Percentiles rank a stretch among this genome's conserved stretches.
phyloP scores from a whole-genome alignment of 2,329 filamentous ascomycete genomes.

The Exophiala sp. region DNA sequence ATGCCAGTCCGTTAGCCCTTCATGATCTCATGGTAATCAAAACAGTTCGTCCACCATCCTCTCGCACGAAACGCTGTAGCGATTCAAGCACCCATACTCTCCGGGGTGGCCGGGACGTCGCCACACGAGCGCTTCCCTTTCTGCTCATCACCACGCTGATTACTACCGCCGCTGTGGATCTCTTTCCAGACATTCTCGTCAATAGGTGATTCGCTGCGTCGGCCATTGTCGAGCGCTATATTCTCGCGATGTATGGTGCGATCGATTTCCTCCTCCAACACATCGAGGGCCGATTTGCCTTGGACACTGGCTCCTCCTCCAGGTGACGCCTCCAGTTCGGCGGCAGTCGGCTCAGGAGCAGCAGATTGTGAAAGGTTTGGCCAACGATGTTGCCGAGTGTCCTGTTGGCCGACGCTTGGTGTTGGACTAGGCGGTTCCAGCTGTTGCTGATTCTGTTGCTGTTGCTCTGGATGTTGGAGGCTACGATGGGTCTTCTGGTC shows the following conservation, averaged over 20 bases:
- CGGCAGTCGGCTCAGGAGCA: neutral
- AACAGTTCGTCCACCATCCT: too few species aligned
- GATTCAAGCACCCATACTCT: slow-evolving; percentile 11
- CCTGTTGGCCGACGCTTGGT: slow-evolving; percentile 9
- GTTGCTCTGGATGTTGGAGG: slow-evolving; percentile 4
- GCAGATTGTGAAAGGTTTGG: slow-evolving; percentile 1
- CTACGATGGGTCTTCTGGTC: slow-evolving; percentile 21
- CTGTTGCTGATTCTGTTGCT: too few species aligned
- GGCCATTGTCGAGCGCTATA: neutral
- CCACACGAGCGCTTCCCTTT: neutral
- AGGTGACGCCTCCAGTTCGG: neutral
- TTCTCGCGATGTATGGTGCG: neutral
- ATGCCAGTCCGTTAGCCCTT: too few species aligned
- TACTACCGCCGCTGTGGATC: slow-evolving; percentile 4
- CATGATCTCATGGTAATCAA: neutral
- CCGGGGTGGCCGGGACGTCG: slow-evolving; percentile 10
- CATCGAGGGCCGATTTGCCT: slow-evolving; percentile 4
- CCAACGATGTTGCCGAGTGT: neutral
- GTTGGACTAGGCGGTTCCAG: slow-evolving; percentile 8
- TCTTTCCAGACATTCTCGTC: slow-evolving; percentile 11
- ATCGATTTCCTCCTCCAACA: slow-evolving; percentile 11
- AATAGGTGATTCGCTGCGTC: slow-evolving; percentile 13
- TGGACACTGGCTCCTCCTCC: neutral
- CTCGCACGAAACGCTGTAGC: too few species aligned
- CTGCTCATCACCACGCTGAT: neutral